Base-by-base conservation (phyloP, 495 filamentous ascomycete species). In the Cladorrhinum samala region DNA sequence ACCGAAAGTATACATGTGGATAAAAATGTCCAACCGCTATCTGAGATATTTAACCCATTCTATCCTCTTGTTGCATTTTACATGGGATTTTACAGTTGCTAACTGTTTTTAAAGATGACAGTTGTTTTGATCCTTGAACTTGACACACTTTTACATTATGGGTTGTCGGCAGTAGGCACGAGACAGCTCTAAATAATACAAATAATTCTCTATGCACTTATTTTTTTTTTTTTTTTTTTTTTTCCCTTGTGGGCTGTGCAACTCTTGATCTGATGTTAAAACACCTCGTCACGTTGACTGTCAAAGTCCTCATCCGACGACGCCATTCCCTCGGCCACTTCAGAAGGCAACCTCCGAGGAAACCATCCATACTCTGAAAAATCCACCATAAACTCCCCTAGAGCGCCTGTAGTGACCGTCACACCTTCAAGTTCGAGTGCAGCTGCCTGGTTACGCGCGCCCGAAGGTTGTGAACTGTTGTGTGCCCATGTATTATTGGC, bases 321-420 rank as follows among this genome's bases (percentile, higher is more conserved):
- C n/a, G 30, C 50, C n/a, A 54, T 21, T 27, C 57, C 62, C 24
- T 61, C 60, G 13, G 60, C 73, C 37, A 43, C 73, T 39, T 81
- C 74, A 3, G 77, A 80, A 19, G 81, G 80, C 19, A 85, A 58
- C 19, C 61, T 59, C 17, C 67, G 59, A 2, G 88, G 88, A 71
- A 93, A 94, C 88, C 87, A 92, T 16, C 89, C 89, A 68, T 77
- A 88, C 53, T 70, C 70, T 4, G 58, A 70, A 40, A 91, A 73
- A 67, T 89, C 79, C 14, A 94, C 76, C 62, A 77, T 79, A 23
- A 86, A 72, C 66, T 88, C 86, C 1, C 86, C 87, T 68, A 89
- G 69, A n/a, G 71, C 74, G 36, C 83, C 80, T 19, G 64, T 77
- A 38, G 68, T 77, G 9, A 91, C 87, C 8, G 68, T 75, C 20